Conservation (phyloP, 2,329 filamentous ascomycete genomes). For the Diplodia corticola region DNA sequence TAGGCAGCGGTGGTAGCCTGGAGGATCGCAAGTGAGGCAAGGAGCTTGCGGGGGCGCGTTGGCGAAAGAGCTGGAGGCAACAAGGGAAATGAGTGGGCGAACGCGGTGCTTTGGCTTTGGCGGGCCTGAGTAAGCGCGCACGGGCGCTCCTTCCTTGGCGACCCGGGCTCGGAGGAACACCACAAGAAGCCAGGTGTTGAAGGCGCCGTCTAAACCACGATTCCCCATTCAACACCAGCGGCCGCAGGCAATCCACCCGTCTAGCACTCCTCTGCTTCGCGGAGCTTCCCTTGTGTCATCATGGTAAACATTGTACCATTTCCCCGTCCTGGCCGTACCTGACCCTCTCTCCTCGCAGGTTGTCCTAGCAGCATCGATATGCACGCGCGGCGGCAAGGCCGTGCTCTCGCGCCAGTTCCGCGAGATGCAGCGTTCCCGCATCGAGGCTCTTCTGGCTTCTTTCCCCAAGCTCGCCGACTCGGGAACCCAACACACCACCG, state of each 20-base stretch:
- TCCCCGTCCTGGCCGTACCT: not conserved
- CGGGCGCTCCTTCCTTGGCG: conserved; percentile 11
- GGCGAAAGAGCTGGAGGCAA: conserved; percentile 16
- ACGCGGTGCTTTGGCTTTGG: conserved; percentile 5
- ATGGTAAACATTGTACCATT: conserved; percentile 5
- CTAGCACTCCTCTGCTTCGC: not conserved
- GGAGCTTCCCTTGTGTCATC: not conserved
- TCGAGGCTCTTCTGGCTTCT: conserved; percentile 93
- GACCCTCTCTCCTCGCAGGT: conserved; percentile 59
- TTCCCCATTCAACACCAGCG: not conserved
- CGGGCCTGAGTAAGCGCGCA: conserved; percentile 16
- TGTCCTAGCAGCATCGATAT: conserved; percentile 97
- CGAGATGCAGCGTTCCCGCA: conserved; percentile 94
- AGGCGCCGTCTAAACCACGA: not conserved
- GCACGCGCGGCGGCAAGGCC: conserved; percentile 96
- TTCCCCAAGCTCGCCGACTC: conserved; percentile 97
- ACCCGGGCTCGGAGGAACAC: conserved; percentile 9
- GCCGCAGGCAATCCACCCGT: not conserved
- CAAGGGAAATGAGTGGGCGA: conserved; percentile 17
- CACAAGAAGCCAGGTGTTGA: conserved; percentile 24
- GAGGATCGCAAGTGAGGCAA: conserved; percentile 9
- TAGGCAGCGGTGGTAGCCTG: not conserved
- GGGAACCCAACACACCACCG: conserved; percentile 94
- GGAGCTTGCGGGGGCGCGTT: conserved; percentile 7
- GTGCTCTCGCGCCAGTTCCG: conserved; percentile 97